Evolutionary conservation across 345 rosid genomes (phyloP).

Genomic region (Orychophragmus violaceus): DNA sequence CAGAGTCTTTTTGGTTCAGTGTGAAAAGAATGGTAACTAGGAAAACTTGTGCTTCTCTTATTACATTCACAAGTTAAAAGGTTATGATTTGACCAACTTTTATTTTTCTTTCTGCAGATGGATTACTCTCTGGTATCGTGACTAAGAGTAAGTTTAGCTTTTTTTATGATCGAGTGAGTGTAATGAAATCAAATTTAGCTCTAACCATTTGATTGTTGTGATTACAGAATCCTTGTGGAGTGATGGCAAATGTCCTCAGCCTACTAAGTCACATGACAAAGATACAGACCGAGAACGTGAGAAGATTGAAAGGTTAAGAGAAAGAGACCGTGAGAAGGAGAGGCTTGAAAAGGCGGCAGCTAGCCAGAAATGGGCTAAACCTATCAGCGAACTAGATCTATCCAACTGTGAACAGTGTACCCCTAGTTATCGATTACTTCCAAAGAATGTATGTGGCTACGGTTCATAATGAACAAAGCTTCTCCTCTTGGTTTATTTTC

Average conservation of each 20-base stretch:
- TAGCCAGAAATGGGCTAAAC: neutral
- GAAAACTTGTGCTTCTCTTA: conserved; percentile 14
- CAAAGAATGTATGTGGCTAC: neutral
- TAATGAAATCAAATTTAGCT: neutral
- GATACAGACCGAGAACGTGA: conserved; percentile 64
- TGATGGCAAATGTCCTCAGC: conserved; percentile 61
- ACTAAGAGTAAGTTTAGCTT: conserved; percentile 65
- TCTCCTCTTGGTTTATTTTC: neutral
- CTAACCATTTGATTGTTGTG: conserved; percentile 12
- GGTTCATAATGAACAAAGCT: neutral
- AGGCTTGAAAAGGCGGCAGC: conserved; percentile 46
- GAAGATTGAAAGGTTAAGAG: conserved; percentile 57
- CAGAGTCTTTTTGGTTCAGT: conserved; percentile 69
- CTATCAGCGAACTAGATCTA: neutral
- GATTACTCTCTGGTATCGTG: conserved; percentile 73
- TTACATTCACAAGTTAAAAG: neutral
- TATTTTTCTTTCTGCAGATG: conserved; percentile 50
- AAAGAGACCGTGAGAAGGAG: conserved; percentile 75
- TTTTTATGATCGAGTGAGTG: neutral
- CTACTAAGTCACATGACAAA: conserved; percentile 63
- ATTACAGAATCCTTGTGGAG: conserved; percentile 52
- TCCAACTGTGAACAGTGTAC: neutral
- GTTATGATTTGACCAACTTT: conserved; percentile 2
- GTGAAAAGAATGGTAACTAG: conserved; percentile 75
- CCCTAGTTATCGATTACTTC: neutral